Evolutionary conservation across 352 stramenopile species (phyloP), one percentile per base, ranked within the genome.

Genomic region (Blastocystis hominis): DNA sequence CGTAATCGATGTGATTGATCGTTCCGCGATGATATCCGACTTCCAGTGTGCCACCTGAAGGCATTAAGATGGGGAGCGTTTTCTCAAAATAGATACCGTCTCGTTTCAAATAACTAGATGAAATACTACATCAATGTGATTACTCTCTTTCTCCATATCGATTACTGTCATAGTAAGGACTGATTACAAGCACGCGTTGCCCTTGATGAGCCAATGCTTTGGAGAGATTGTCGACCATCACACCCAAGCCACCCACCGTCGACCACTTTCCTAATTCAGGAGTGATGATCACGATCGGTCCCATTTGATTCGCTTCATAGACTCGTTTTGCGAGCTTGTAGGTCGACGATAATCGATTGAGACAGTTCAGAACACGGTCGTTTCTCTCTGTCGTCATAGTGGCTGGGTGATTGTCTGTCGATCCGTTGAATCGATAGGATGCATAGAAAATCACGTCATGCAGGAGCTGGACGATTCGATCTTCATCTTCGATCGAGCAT

Each of bases 211-310:
- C 88, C 36, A 90, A 47, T 34, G 56, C 70, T 4, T 54, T 68
- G 38, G 88, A 89, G n/a, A 90, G 46, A 62, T 89, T 88, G 40
- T 90, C 88, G 20, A 90, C 86, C 81, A 90, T 90, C 20, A 89
- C 88, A 24, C 88, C 88, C 68, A 90, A 42, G 24, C 88, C 88
- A 55, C 88, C 88, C 5, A 90, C 88, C 10, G 88, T 90, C 24
- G 86, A 89, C 86, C 86, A 90, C 61, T 89, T 90, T n/a, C 88
- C 88, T 15, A 90, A 86, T 61, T 90, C 88, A 24, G 88, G 88
- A 53, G 88, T 89, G 40, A 89, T 79, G 3, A 90, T 76, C n/a
- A 89, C 69, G 38, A 90, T 89, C n/a, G 88, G 30, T 24, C 69
- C 38, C 3, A 89, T 36, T 20, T 24, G 36, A 24, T 86, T 87